A percentile compares a stretch with the other conserved stretches of the same genome.
Conservation (phyloP, 2,329 filamentous ascomycete genomes). For the Corniculantispora saksenae region DNA sequence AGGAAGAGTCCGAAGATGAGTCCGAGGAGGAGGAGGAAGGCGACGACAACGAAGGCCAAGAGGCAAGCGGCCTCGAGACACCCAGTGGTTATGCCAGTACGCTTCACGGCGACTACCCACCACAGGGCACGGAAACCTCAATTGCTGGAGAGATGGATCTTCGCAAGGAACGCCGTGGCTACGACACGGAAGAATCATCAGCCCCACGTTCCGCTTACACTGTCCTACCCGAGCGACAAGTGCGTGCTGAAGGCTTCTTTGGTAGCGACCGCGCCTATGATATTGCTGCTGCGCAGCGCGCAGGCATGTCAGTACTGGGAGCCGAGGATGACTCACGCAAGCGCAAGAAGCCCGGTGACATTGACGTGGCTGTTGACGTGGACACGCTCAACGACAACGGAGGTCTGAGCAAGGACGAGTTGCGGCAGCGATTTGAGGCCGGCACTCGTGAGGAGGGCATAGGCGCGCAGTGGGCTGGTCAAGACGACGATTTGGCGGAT, state of each 20-base stretch:
- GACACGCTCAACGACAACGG: slow-evolving; percentile 75
- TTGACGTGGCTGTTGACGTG: slow-evolving; percentile 88
- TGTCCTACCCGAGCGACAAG: slow-evolving; percentile 84
- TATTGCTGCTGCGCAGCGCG: slow-evolving; percentile 57
- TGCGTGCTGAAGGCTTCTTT: slow-evolving; percentile 89
- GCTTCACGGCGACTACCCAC: slow-evolving; percentile 76
- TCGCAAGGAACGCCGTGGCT: slow-evolving; percentile 78
- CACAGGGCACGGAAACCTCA: slow-evolving; percentile 68
- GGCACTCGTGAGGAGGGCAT: slow-evolving; percentile 65
- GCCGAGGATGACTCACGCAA: slow-evolving; percentile 76
- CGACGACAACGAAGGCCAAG: slow-evolving; percentile 60
- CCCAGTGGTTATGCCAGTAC: slow-evolving; percentile 78
- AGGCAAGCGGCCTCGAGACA: slow-evolving; percentile 73
- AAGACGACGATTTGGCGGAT: slow-evolving; percentile 86
- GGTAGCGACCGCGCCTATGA: slow-evolving; percentile 94
- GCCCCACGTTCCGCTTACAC: slow-evolving; percentile 81
- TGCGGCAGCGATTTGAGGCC: slow-evolving; percentile 78
- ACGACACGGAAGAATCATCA: slow-evolving; percentile 80
- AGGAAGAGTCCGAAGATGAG: slow-evolving; percentile 73
- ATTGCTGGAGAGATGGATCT: slow-evolving; percentile 88
- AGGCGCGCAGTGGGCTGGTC: slow-evolving; percentile 65
- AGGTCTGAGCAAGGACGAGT: slow-evolving; percentile 80
- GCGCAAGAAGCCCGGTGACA: slow-evolving; percentile 93
- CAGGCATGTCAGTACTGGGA: slow-evolving; percentile 72
- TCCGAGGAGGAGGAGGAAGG: slow-evolving; percentile 70